phyloP scores from a whole-genome alignment of 495 filamentous ascomycete genomes.

The Rhizodiscina lignyota region DNA sequence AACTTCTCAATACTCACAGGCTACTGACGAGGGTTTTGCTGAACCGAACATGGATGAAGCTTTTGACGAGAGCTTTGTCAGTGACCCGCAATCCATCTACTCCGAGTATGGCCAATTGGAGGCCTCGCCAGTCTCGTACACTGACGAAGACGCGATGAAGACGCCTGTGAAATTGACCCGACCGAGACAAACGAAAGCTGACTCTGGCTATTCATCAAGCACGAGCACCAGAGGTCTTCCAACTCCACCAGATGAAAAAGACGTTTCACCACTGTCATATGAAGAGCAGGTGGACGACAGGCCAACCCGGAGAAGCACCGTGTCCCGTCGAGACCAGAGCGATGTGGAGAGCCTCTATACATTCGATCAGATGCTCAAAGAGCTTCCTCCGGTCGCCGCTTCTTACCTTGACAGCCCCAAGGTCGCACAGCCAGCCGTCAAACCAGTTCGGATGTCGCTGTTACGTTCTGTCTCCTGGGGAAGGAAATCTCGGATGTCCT shows the following conservation, averaged over 20 bases:
- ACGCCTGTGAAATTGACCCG: not conserved
- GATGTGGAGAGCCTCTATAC: slow-evolving; percentile 13
- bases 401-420: slow-evolving; percentile 5
- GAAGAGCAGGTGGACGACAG: not conserved
- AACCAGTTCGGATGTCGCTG: slow-evolving; percentile 2
- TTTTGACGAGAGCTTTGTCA: no score
- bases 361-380: slow-evolving; percentile 13
- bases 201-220: slow-evolving; percentile 15
- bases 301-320: slow-evolving; percentile 3
- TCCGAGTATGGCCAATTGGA: not conserved
- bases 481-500: no score
- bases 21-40: no score
- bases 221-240: slow-evolving; percentile 7
- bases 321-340: slow-evolving; percentile 1
- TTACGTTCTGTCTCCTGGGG: no score
- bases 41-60: no score
- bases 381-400: no score
- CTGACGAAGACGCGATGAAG: not conserved
- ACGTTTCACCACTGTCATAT: slow-evolving; percentile 6
- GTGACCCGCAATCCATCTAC: no score
- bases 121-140: not conserved
- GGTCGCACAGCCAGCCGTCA: slow-evolving; percentile 6
- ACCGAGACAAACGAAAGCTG: slow-evolving; percentile 10
- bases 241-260: slow-evolving; percentile 7
- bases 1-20: no score